Base-by-base conservation (phyloP, 305 asterid genomes). In the Fraxinus ornus region DNA sequence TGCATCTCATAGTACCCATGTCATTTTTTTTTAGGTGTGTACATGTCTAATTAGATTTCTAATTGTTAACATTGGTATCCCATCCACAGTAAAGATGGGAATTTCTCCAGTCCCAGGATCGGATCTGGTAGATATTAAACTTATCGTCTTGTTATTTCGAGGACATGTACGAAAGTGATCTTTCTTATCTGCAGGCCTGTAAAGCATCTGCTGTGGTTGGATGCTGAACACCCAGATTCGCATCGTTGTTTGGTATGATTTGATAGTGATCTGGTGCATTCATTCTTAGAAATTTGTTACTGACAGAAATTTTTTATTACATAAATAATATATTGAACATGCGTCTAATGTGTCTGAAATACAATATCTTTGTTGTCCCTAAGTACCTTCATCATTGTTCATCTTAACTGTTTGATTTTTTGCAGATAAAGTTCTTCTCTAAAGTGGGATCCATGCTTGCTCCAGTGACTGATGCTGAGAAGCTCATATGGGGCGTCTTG, bases 191-290 rank as follows among this genome's bases (percentile, higher is more conserved):
- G 86, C 90, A 96, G 98, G 99, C 98, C n/a, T 66, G 84, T 96
- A 81, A 96, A 91, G 90, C 97, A 96, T 89, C 81, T 96, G 84
- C 78, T 87, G 81, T 89, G 95, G 83, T 90, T 96, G 92, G 97
- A 91, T 89, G 90, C 91, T 36, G 92, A 91, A 80, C 89, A 87
- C 88, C 94, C 99, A 32, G 97, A 94, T 84, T 89, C 94, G n/a
- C 98, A 94, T 88, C 89, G 97, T 76, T 91, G 97, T 87, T 88
- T 93, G 98, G 99, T 96, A 94, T 89, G 94, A 32, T 74, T 85
- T 64, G 80, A 82, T 36, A 79, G 55, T 64, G 52, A 68, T 41
- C 37, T 76, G 24, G 81, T 75, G 55, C 68, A 49, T 75, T 7
- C 41, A 7, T 13, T 68, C 55, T n/a, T 80, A 8, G 75, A 35